Conservation (phyloP, 352 stramenopile species). For the Elongisporangium undulatum region DNA sequence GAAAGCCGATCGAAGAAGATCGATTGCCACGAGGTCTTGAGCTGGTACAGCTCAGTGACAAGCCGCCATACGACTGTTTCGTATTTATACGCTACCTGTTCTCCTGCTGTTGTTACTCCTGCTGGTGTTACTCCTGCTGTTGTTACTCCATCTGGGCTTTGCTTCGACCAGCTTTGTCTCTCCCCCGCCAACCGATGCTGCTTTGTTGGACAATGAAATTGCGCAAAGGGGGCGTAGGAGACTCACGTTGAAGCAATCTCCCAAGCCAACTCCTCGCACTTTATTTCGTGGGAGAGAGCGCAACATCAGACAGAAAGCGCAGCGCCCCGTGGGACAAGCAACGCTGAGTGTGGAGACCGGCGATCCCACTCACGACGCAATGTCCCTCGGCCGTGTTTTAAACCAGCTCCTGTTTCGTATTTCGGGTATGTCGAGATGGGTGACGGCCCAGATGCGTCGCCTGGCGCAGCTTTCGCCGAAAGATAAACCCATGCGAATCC, state of each 20-base stretch:
- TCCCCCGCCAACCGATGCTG: neutral
- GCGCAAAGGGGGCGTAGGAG: neutral
- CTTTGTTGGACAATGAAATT: neutral
- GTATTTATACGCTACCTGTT: neutral
- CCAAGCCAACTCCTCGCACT: neutral
- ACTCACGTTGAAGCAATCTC: neutral
- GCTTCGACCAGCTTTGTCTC: neutral
- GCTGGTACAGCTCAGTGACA: neutral
- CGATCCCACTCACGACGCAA: neutral
- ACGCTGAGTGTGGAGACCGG: neutral
- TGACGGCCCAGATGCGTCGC: neutral
- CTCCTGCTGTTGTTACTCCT: neutral
- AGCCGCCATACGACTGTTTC: neutral
- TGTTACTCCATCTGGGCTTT: neutral
- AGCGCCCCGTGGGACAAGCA: neutral
- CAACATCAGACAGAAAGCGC: neutral
- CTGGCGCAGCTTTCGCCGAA: neutral
- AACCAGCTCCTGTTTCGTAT: neutral
- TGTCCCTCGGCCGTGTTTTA: neutral
- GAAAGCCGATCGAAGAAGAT: neutral
- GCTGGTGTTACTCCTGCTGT: neutral
- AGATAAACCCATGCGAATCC: neutral
- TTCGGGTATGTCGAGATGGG: neutral
- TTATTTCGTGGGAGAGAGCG: neutral
- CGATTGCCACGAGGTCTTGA: neutral